A percentile compares a stretch with the other conserved stretches of the same genome.
Evolutionary conservation across 208 protist genomes (phyloP).

Genomic region (Leishmania guyanensis): DNA sequence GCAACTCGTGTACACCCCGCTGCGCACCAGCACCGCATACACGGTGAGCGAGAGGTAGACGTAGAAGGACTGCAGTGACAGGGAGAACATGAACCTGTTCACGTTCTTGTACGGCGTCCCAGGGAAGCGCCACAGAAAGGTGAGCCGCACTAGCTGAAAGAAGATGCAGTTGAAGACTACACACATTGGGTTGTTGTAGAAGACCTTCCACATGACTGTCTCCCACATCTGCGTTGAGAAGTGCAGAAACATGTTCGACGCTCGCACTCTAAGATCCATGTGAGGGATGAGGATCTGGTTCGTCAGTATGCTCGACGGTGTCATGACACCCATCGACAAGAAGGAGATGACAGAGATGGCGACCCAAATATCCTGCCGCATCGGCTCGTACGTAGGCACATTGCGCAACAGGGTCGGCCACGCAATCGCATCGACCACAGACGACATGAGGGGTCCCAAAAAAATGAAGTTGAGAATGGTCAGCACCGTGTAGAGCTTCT

Average conservation of each 20-base stretch:
- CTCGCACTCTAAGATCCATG: constrained; percentile 51
- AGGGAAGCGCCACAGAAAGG: constrained; percentile 23
- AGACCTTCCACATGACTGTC: constrained; percentile 75
- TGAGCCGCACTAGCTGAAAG: constrained; percentile 44
- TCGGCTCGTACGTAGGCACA: constrained; percentile 46
- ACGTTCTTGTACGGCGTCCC: constrained; percentile 70
- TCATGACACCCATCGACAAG: constrained; percentile 36
- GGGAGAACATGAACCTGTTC: constrained; percentile 50
- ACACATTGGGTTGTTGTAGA: constrained; percentile 54
- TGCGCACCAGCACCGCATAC: constrained; percentile 43
- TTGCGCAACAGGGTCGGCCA: constrained; percentile 66
- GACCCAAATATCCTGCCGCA: constrained; percentile 28
- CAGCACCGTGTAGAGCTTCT: constrained; percentile 37
- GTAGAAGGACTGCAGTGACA: constrained; percentile 34
- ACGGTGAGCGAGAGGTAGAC: constrained; percentile 37
- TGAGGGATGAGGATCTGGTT: constrained; percentile 45
- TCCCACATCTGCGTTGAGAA: constrained; percentile 41
- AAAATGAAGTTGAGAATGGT: constrained; percentile 52
- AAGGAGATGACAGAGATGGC: constrained; percentile 37
- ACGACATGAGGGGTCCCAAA: constrained; percentile 41
- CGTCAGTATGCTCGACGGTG: constrained; percentile 42
- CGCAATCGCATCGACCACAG: constrained; percentile 60
- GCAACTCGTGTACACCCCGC: constrained; percentile 49
- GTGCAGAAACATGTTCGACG: constrained; percentile 43
- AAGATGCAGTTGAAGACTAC: constrained; percentile 41